Percentiles rank a stretch among this genome's conserved stretches.
Evolutionary conservation across 192 early-diverging fungal species (phyloP).

Genomic region (Backusella circina): DNA sequence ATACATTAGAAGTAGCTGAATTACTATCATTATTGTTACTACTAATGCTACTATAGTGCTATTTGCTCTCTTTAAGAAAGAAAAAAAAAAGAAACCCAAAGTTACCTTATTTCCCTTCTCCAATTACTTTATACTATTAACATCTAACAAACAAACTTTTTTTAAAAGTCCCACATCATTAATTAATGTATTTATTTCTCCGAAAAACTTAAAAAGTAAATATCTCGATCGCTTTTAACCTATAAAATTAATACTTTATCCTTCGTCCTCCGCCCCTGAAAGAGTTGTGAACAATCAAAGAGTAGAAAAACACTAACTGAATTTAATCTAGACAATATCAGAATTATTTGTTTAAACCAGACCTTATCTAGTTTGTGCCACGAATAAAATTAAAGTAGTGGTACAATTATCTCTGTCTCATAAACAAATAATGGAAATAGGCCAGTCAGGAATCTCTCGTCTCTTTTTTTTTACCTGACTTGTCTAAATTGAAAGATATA

Average conservation of each 20-base stretch:
- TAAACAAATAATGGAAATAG: background rate
- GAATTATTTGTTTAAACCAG: background rate
- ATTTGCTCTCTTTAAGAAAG: no score
- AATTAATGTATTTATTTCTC: background rate
- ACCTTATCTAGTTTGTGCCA: background rate
- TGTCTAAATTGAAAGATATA: background rate
- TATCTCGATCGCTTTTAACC: background rate
- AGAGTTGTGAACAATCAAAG: background rate
- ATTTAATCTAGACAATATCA: background rate
- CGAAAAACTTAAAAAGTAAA: background rate
- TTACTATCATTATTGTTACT: background rate
- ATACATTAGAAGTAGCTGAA: background rate
- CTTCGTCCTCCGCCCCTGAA: background rate
- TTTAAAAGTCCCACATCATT: background rate
- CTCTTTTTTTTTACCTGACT: background rate
- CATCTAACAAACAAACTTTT: background rate
- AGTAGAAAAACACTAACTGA: background rate
- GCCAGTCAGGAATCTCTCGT: background rate
- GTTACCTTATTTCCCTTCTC: background rate
- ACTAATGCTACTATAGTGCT: no score
- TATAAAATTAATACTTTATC: background rate
- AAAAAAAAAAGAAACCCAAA: background rate
- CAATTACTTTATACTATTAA: background rate
- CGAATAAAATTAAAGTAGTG: background rate
- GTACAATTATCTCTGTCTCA: background rate